A percentile compares a stretch with the other conserved stretches of the same genome.
These are phyloP conservation scores for Penicillium sp. DNA, from an alignment of 2,329 filamentous ascomycete species.

Conservation along the genomic window DNA sequence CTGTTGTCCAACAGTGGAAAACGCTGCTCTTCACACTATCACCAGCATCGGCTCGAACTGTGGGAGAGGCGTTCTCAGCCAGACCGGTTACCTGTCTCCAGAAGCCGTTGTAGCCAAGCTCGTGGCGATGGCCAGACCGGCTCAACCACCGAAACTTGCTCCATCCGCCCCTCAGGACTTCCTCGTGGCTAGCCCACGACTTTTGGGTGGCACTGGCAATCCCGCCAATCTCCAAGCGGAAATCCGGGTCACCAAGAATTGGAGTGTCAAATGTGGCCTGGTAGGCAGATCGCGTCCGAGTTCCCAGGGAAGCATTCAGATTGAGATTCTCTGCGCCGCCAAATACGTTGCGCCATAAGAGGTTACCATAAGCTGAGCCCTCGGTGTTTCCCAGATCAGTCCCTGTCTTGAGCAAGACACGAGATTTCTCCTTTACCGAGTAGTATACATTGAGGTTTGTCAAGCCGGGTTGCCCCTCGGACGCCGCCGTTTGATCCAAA, in stretches of 20 bases:
- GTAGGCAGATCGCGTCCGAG: constrained; percentile 88
- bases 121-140: constrained; percentile 69
- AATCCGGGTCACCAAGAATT: constrained; percentile 80
- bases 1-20: constrained; percentile 78
- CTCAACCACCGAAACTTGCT: constrained; percentile 78
- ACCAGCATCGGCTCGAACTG: constrained; percentile 81
- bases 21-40: constrained; percentile 89
- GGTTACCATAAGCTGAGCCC: constrained; percentile 88
- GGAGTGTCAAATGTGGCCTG: constrained; percentile 84
- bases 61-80: constrained; percentile 74
- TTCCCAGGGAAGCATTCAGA: constrained; percentile 85
- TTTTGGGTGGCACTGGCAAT: constrained; percentile 86
- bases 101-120: constrained; percentile 76
- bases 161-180: constrained; percentile 78
- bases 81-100: constrained; percentile 92
- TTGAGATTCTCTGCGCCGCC: constrained; percentile 91
- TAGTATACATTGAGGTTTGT: constrained; percentile 84
- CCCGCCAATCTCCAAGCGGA: constrained; percentile 77
- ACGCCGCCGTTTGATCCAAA: constrained; percentile 75
- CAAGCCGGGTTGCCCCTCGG: constrained; percentile 64
- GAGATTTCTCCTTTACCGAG: constrained; percentile 76
- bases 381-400: constrained; percentile 94
- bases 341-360: constrained; percentile 88
- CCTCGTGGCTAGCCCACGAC: constrained; percentile 92
- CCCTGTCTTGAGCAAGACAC: constrained; percentile 87